Evolutionary conservation across 2,329 filamentous ascomycete genomes (phyloP).

Genomic region (Daldinia sp.): DNA sequence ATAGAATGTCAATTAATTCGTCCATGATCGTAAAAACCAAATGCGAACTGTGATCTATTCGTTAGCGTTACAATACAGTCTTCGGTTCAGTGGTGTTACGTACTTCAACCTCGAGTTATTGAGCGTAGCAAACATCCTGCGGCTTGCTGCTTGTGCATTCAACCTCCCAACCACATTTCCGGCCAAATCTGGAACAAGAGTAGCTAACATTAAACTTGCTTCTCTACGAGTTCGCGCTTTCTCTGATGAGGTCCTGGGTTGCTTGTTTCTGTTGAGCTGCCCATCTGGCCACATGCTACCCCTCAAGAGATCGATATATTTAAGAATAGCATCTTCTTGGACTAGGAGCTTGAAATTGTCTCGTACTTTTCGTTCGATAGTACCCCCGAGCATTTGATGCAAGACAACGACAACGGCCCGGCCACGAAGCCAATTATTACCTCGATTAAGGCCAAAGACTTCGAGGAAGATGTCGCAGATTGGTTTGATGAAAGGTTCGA

Average conservation of each 20-base stretch:
- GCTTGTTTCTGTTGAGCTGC: constrained; percentile 57
- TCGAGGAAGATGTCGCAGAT: constrained; percentile 98
- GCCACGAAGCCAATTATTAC: constrained; percentile 96
- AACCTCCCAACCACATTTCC: constrained; percentile 91
- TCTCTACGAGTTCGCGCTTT: constrained; percentile 84
- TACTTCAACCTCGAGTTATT: constrained; percentile 93
- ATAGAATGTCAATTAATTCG: constrained; percentile 72
- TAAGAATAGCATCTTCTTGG: constrained; percentile 79
- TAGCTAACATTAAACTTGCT: constrained; percentile 87
- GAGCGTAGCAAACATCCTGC: constrained; percentile 86
- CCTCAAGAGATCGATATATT: constrained; percentile 77
- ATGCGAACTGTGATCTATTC: constrained; percentile 64
- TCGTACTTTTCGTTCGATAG: constrained; percentile 93
- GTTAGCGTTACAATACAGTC: constrained; percentile 23
- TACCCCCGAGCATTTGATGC: constrained; percentile 93
- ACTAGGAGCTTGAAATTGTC: constrained; percentile 79
- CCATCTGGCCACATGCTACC: constrained; percentile 85
- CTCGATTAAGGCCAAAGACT: constrained; percentile 90
- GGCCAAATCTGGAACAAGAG: constrained; percentile 87
- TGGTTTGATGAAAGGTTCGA: constrained; percentile 96
- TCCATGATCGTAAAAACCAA: constrained; percentile 76
- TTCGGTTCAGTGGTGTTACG: constrained; percentile 49
- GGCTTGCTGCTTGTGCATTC: constrained; percentile 89
- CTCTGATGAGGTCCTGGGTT: constrained; percentile 71
- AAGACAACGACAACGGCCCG: constrained; percentile 95